Conservation (phyloP, 1,139 yeast species). For the Pneumocystis canis region DNA sequence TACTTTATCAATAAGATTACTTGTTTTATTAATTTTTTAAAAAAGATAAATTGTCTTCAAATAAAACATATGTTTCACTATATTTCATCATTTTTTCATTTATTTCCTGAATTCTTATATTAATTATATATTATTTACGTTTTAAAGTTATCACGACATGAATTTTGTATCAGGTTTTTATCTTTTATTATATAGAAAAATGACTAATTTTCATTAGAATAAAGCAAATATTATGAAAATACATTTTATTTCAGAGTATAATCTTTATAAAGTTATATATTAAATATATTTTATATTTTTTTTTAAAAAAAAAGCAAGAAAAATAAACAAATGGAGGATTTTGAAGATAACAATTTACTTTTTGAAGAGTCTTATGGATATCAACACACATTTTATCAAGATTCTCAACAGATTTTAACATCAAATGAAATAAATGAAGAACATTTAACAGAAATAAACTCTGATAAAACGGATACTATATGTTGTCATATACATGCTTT, state of each 20-base stretch:
- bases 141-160: background rate
- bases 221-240: background rate
- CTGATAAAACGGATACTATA: conserved; percentile 6
- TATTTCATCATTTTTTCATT: too few relatives aligned
- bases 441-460: conserved; percentile 8
- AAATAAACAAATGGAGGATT: conserved; percentile 21
- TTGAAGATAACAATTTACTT: conserved; percentile 33
- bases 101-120: too few relatives aligned
- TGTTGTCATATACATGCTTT: conserved; percentile 25
- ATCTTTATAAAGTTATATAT: background rate
- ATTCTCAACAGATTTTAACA: background rate
- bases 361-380: conserved; percentile 18
- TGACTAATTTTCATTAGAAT: background rate
- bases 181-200: background rate
- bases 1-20: too few relatives aligned
- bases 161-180: background rate
- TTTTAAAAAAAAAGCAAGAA: background rate
- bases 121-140: too few relatives aligned
- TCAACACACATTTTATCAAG: conserved; percentile 4
- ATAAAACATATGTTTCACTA: too few relatives aligned
- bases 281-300: background rate
- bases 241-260: background rate
- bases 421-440: background rate
- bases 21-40: too few relatives aligned
- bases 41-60: too few relatives aligned